Base-by-base conservation (phyloP, 2,329 filamentous ascomycete genomes). In the Colletotrichum sp. region DNA sequence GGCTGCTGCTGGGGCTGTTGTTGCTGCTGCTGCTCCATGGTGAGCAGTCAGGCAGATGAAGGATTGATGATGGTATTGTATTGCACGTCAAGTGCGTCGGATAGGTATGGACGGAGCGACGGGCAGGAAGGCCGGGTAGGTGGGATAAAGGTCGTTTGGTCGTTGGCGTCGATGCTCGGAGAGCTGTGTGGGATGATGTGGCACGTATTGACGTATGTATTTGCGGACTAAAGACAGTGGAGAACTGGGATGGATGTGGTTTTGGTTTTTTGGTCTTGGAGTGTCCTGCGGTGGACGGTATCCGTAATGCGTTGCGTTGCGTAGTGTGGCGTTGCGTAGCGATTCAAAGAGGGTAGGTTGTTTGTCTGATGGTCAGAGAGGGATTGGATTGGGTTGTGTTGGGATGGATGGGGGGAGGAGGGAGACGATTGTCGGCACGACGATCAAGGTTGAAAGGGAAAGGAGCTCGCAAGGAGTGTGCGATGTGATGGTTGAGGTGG, bases 1-100 rank as follows among this genome's bases (percentile, higher is more conserved):
- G 86, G 86, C 81, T 86, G 86, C 79, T 86, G 85, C 76, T 83
- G 82, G 84, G 83, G 82, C 76, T 80, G 80, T 47, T 70, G 79
- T 65, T 78, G 76, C 74, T 81, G 80, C 77, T 85, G 83, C 80
- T 86, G 85, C 80, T 86, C 92, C 92, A 94, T 94, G 83, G 78
- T 83, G 87, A 84, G 84, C 85, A 86, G 83, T 82, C 76, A 79
- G 77, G 73, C 72, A 77, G 74, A 75, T 71, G 34, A 73, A 73
- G 55, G 68, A 71, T 71, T 71, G 71, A 64, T 73, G 65, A n/a
- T 12, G 47, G 29, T 66, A n/a, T 66, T 65, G 75, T 79, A 84
- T 84, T 87, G 87, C 86, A 88, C 84, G 84, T 84, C 83, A 80
- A 79, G 81, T 83, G 84, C 82, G 80, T 72, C 59, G 69, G 31